These are phyloP conservation scores for Colletotrichum eleusines DNA, from an alignment of 2,329 filamentous ascomycete species.

Conservation along the genomic window DNA sequence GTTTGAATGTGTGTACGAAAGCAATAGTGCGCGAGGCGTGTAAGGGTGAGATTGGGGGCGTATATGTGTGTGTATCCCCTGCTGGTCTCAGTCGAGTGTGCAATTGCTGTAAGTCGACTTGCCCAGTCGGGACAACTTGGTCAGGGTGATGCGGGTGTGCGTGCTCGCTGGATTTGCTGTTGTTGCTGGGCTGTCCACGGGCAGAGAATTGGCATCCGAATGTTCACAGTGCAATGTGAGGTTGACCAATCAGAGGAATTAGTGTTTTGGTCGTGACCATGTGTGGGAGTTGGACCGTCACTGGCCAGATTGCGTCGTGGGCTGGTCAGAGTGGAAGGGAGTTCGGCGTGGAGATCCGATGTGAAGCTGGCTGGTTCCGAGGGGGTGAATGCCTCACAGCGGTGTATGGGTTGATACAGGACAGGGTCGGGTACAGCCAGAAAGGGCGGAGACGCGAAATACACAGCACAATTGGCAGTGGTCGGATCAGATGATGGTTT, in stretches of 20 bases:
- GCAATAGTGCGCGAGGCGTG: conserved; percentile 6
- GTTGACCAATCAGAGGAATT: conserved; percentile 38
- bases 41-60: conserved; percentile 11
- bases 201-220: conserved; percentile 31
- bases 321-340: conserved; percentile 17
- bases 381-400: conserved; percentile 7
- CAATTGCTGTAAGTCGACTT: conserved; percentile 36
- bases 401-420: conserved; percentile 29
- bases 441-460: conserved; percentile 24
- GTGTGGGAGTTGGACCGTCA: conserved; percentile 19
- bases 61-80: conserved; percentile 25
- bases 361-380: conserved; percentile 32
- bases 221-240: conserved; percentile 19
- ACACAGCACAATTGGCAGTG: conserved; percentile 35
- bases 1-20: conserved; percentile 12
- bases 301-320: conserved; percentile 26
- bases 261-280: conserved; percentile 32
- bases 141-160: conserved; percentile 37
- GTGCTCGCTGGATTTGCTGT: conserved; percentile 34
- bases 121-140: conserved; percentile 34
- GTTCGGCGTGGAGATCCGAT: conserved; percentile 39
- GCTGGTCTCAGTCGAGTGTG: conserved; percentile 36
- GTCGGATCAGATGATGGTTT: conserved; percentile 32
- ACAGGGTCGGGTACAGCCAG: conserved; percentile 5
- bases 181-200: conserved; percentile 35